These are phyloP conservation scores for Carallia pectinifolia DNA, from an alignment of 345 rosid species.

Conservation along the genomic window DNA sequence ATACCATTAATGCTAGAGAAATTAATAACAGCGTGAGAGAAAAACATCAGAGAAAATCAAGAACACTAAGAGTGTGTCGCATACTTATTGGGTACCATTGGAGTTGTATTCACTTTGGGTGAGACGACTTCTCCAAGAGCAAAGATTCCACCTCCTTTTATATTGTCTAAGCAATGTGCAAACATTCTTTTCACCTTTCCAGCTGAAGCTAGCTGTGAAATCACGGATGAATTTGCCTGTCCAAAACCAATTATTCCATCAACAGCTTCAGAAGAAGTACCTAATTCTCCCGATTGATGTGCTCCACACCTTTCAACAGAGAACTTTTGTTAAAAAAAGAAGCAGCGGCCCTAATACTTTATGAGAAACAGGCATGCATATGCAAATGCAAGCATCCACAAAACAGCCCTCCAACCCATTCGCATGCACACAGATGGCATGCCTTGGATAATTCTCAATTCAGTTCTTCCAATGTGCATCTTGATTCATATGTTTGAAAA, in stretches of 20 bases:
- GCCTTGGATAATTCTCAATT: background rate
- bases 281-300: constrained; percentile 74
- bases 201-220: constrained; percentile 74
- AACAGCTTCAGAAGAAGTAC: constrained; percentile 54
- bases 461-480: background rate
- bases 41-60: background rate
- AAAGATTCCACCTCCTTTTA: constrained; percentile 76
- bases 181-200: constrained; percentile 56
- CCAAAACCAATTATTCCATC: constrained; percentile 95
- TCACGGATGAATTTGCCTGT: constrained; percentile 70
- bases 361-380: background rate
- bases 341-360: background rate
- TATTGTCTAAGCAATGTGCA: constrained; percentile 79
- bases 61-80: constrained; percentile 27
- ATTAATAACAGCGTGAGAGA: background rate
- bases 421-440: background rate
- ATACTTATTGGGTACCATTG: constrained; percentile 63
- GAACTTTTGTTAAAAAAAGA: constrained; percentile 1
- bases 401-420: background rate
- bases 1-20: background rate
- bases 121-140: constrained; percentile 61
- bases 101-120: constrained; percentile 59
- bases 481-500: background rate
- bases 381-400: background rate
- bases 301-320: constrained; percentile 59